Percentiles rank a stretch among this genome's conserved stretches.
Conservation (phyloP, 768 basidiomycete genomes). For the Chiua virens region DNA sequence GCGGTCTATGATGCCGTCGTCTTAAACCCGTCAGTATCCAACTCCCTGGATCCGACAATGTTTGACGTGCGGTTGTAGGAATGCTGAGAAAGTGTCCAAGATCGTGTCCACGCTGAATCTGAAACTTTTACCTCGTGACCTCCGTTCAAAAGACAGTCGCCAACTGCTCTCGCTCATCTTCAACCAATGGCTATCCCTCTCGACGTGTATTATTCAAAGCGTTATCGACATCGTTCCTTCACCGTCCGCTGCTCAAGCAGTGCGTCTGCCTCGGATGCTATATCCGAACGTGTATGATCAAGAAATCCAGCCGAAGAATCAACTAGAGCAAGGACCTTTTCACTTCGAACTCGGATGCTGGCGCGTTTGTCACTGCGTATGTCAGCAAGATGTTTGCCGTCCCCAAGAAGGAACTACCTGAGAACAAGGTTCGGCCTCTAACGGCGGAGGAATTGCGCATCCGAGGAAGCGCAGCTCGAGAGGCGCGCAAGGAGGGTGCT, state of each 20-base stretch:
- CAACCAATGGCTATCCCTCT: constrained; percentile 94
- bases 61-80: constrained; percentile 49
- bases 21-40: constrained; percentile 75
- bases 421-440: constrained; percentile 73
- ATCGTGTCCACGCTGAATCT: constrained; percentile 82
- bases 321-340: constrained; percentile 85
- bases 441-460: constrained; percentile 84
- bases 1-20: constrained; percentile 91
- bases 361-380: constrained; percentile 74
- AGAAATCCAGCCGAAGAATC: constrained; percentile 63
- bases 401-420: constrained; percentile 74
- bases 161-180: constrained; percentile 84
- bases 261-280: constrained; percentile 88
- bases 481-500: constrained; percentile 35
- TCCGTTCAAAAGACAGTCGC: constrained; percentile 88
- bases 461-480: constrained; percentile 57
- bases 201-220: constrained; percentile 88
- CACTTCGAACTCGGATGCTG: constrained; percentile 55
- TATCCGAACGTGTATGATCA: constrained; percentile 73
- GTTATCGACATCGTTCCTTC: constrained; percentile 93
- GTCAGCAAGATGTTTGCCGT: constrained; percentile 99
- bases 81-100: constrained; percentile 85
- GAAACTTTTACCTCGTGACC: constrained; percentile 83
- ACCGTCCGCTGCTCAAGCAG: constrained; percentile 76
- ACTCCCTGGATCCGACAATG: background rate